Evolutionary conservation across 148 eudicot species (phyloP).

Genomic region (Heliosperma pusillum): DNA sequence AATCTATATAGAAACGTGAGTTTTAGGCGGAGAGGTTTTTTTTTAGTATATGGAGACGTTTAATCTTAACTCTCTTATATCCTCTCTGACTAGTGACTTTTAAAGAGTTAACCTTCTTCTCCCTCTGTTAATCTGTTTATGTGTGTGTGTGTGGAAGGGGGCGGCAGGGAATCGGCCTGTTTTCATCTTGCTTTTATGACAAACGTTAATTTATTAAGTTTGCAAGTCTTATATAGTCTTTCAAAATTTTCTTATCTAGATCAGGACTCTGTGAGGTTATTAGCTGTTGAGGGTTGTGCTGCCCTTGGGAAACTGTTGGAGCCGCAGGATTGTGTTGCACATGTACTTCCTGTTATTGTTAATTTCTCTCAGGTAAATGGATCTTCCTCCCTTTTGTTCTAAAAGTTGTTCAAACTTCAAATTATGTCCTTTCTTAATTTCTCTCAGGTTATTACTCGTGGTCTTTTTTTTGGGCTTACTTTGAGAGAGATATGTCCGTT

Average conservation of each 20-base stretch:
- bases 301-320: constrained; percentile 97
- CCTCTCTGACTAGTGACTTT: no score
- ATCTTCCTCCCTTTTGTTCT: not conserved
- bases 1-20: no score
- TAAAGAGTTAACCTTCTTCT: no score
- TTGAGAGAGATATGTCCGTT: not conserved
- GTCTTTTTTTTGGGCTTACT: constrained; percentile 12
- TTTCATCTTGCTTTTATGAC: not conserved
- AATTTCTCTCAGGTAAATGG: constrained; percentile 80
- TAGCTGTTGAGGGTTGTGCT: constrained; percentile 99
- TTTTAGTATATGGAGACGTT: no score
- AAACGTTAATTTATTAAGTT: not conserved
- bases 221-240: constrained; percentile 2
- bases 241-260: constrained; percentile 35
- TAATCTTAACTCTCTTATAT: no score
- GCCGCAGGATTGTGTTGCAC: constrained; percentile 92
- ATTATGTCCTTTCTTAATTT: not conserved
- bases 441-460: not conserved
- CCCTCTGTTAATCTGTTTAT: not conserved
- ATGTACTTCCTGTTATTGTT: constrained; percentile 95
- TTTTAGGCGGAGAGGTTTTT: no score
- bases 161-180: not conserved
- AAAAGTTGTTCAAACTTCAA: no score
- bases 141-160: not conserved
- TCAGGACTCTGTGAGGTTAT: constrained; percentile 94